Percentiles rank a stretch among this genome's conserved stretches.
These are phyloP conservation scores for Alternaria consortialis DNA, from an alignment of 2,329 filamentous ascomycete genomes.

Conservation along the genomic window DNA sequence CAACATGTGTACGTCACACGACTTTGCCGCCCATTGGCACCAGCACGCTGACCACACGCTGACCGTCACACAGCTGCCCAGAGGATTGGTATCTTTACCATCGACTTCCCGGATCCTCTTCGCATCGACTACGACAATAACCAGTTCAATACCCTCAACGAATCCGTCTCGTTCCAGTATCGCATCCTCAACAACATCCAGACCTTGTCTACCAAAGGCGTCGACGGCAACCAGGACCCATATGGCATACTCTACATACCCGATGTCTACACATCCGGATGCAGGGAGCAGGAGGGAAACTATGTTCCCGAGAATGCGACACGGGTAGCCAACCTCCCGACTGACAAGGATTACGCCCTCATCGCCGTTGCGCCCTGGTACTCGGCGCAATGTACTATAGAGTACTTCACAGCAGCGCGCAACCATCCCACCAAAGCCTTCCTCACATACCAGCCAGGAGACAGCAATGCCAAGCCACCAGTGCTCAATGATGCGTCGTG, in stretches of 20 bases:
- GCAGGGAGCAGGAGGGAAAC: slow-evolving; percentile 68
- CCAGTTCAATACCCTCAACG: slow-evolving; percentile 42
- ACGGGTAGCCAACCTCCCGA: slow-evolving; percentile 71
- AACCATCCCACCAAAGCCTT: slow-evolving; percentile 66
- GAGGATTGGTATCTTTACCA: slow-evolving; percentile 48
- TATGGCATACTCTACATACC: slow-evolving; percentile 88
- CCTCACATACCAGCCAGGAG: slow-evolving; percentile 63
- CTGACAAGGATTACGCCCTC: slow-evolving; percentile 71
- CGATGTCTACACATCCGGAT: slow-evolving; percentile 69
- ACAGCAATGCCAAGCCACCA: slow-evolving; percentile 68
- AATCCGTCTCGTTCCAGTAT: slow-evolving; percentile 49
- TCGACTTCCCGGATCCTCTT: slow-evolving; percentile 48
- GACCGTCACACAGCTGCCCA: slow-evolving; percentile 41
- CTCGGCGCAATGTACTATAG: slow-evolving; percentile 73
- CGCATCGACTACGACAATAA: slow-evolving; percentile 41
- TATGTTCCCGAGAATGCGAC: slow-evolving; percentile 81
- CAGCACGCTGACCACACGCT: not conserved
- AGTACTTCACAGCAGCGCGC: slow-evolving; percentile 72
- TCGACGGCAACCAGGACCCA: slow-evolving; percentile 68
- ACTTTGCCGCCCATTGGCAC: slow-evolving; percentile 6
- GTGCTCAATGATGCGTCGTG: slow-evolving; percentile 70
- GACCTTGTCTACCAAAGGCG: slow-evolving; percentile 76
- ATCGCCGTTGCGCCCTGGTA: slow-evolving; percentile 91
- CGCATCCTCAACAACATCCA: slow-evolving; percentile 67
- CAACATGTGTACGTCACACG: slow-evolving; percentile 53